Percentiles rank a stretch among this genome's conserved stretches.
Evolutionary conservation across 306 rosid genomes (phyloP).

Genomic region (Vicia faba): DNA sequence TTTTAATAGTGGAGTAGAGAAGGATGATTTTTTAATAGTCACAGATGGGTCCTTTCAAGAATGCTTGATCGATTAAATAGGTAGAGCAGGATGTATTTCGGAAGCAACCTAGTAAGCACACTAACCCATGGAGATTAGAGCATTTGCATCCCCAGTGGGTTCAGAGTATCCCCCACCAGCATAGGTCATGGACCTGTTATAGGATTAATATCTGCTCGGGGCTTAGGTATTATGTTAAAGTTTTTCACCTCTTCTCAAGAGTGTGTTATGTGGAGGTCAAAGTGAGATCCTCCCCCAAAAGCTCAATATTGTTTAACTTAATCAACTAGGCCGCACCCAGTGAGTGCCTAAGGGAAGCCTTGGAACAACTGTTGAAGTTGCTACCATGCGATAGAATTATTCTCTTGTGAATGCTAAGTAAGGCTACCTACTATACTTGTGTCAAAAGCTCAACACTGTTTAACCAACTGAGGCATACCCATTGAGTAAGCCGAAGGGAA

Average conservation of each 20-base stretch:
- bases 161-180: neutral
- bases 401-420: neutral
- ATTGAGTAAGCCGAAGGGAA: neutral
- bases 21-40: neutral
- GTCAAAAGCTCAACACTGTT: neutral
- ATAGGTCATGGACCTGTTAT: neutral
- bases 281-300: neutral
- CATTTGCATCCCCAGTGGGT: neutral
- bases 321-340: neutral
- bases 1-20: neutral
- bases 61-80: neutral
- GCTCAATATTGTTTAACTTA: neutral
- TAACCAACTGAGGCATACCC: neutral
- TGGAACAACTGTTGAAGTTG: neutral
- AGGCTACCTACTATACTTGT: neutral
- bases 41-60: neutral
- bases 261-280: neutral
- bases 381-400: neutral
- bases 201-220: neutral
- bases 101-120: no score
- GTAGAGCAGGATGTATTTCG: neutral
- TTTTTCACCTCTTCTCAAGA: neutral
- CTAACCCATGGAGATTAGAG: neutral
- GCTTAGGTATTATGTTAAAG: neutral
- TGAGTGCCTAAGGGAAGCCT: conserved; percentile 1